Base-by-base conservation (phyloP, 768 basidiomycete genomes). In the Paxillus rubicundulus region DNA sequence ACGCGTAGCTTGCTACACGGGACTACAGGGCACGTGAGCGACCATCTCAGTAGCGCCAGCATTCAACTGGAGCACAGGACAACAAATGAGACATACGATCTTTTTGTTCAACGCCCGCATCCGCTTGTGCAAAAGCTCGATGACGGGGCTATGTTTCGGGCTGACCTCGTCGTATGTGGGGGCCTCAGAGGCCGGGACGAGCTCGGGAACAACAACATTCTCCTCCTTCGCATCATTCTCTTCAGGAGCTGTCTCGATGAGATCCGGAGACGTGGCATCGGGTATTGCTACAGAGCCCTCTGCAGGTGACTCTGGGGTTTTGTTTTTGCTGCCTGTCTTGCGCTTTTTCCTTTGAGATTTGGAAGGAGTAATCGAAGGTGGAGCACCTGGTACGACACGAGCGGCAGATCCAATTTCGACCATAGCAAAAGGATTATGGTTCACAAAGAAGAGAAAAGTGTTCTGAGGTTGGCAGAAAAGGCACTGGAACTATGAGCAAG, bases 31-130 rank as follows among this genome's bases (percentile, higher is more conserved):
- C 10, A 51, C 21, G 47, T 38, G 34, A 37, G 50, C 52, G 43
- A 44, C 24, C 53, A 53, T 39, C 58, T 57, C 41, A 56, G 47
- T 34, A 33, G 41, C 34, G 45, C 58, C 20, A 63, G 47, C 50
- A 3, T 16, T 42, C 42, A 24, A 30, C 13, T 24, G 17, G 5
- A 33, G 21, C 34, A 37, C 21, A 47, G 42, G 32, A 58, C 17
- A 59, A 72, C 43, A 28, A 41, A 17, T 28, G 28, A 20, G 16
- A 74, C 82, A 59, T 65, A 90, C 92, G 56, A 93, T 89, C 72
- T 94, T 95, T 77, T 94, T 94, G 49, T 77, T 78, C 18, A 89
- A 78, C 36, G 80, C 75, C 57, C 90, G 89, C 63, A 90, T 70
- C 45, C 92, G 80, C 72, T 92, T 94, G 62, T 77, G 76, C 56